A percentile compares a stretch with the other conserved stretches of the same genome.
Conservation (phyloP, 768 basidiomycete species). For the Amanita inopinata region DNA sequence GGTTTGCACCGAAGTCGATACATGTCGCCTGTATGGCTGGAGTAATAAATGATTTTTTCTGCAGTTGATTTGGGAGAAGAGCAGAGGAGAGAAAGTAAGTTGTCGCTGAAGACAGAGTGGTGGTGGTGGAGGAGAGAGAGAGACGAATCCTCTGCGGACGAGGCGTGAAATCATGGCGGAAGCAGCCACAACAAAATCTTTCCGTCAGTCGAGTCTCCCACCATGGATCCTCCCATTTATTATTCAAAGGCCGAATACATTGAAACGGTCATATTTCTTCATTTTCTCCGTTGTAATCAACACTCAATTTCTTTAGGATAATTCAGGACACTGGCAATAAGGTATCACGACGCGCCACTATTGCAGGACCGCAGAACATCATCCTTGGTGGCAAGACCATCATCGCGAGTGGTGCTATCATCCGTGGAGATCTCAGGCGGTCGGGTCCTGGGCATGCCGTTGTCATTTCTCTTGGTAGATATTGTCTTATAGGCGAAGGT, state of each 20-base stretch:
- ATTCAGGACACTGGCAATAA: constrained; percentile 90
- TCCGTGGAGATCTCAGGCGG: constrained; percentile 87
- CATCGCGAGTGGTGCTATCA: constrained; percentile 81
- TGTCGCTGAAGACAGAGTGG: not conserved
- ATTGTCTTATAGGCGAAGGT: constrained; percentile 85
- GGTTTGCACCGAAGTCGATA: constrained; percentile 1
- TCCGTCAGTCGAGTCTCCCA: not conserved
- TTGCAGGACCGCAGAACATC: constrained; percentile 92
- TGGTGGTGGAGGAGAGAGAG: not conserved
- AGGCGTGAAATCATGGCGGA: not conserved
- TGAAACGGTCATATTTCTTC: constrained; percentile 50
- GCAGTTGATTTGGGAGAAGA: not conserved
- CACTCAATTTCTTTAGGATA: constrained; percentile 4
- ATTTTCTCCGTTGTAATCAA: not conserved
- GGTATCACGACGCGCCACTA: constrained; percentile 84
- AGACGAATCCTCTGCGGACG: not conserved
- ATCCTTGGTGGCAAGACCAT: constrained; percentile 96
- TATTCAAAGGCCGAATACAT: constrained; percentile 82
- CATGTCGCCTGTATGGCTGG: not conserved
- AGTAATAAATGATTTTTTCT: not conserved
- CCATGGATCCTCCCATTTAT: constrained; percentile 66
- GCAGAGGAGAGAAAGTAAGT: not conserved
- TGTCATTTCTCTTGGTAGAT: constrained; percentile 86
- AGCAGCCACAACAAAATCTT: too few relatives aligned
- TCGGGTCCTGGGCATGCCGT: constrained; percentile 90